Base-by-base conservation (phyloP, 805 yeast species). In the Tetrapisispora fleetii region DNA sequence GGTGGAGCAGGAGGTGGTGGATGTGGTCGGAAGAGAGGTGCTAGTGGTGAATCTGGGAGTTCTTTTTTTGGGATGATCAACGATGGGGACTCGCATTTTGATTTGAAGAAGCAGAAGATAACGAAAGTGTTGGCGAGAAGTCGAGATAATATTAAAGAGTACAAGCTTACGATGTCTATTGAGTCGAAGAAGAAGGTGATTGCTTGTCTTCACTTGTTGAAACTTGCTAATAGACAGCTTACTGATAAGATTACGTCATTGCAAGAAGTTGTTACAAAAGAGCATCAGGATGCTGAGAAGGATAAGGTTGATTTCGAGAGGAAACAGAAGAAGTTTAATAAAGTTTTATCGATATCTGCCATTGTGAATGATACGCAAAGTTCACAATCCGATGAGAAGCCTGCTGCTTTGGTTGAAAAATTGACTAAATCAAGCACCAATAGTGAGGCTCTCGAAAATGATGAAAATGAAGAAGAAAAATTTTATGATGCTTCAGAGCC, bases 171-270 rank as follows among this genome's bases (percentile, higher is more conserved):
- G 39, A 68, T 80, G 62, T 75, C 84, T 0, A 74, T 79, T 48
- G 95, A 87, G 58, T 83, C 90, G 24, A 78, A 86, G 51, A 81
- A 82, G 54, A 75, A 90, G 54, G 62, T 89, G 43, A 81, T 85
- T 36, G 84, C 91, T 59, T 80, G 95, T 57, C 72, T 90, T 43
- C 90, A 88, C 55, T 72, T 90, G 46, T 70, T 89, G 48, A 83
- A 83, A 59, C 71, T 87, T 45, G 96, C 96, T 3, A 89, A 87
- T 58, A 79, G 78, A 49, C 87, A 83, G 57, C 72, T 89, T 32
- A 80, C 83, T 43, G 71, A 76, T 43, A 80, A 87, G 54, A 84
- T 89, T 18, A 73, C 72, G 47, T 74, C 73, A 50, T 69, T 89
- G 38, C 89, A 84, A 58, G 71, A 68, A n/a, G 57, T 72, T 39